Conservation (phyloP, 2,329 filamentous ascomycete species). For the Aureobasidium subglaciale region DNA sequence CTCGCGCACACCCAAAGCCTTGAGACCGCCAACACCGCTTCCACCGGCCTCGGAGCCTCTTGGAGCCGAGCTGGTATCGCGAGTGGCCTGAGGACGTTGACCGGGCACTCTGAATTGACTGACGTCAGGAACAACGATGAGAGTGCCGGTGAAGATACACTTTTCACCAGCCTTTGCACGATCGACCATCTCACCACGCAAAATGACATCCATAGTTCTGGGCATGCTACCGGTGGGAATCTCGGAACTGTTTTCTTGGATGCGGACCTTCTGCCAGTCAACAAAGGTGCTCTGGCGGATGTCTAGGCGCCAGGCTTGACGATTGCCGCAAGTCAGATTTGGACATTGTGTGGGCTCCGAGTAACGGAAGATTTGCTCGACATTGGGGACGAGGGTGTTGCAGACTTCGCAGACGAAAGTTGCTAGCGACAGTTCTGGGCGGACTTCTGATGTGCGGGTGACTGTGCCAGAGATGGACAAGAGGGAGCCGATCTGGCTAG, state of each 20-base stretch:
- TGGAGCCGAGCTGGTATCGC: conserved; percentile 68
- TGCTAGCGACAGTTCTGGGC: conserved; percentile 83
- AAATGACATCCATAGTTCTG: conserved; percentile 91
- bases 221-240: conserved; percentile 99
- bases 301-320: conserved; percentile 90
- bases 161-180: conserved; percentile 96
- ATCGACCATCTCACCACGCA: conserved; percentile 95
- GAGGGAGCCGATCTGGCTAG: conserved; percentile 83
- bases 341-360: conserved; percentile 95
- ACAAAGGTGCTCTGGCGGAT: conserved; percentile 96
- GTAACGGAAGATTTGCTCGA: conserved; percentile 96
- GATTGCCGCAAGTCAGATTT: conserved; percentile 79
- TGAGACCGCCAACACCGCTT: conserved; percentile 78
- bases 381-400: conserved; percentile 74
- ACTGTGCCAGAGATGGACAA: conserved; percentile 95
- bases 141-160: conserved; percentile 91
- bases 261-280: conserved; percentile 97
- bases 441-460: conserved; percentile 92
- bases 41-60: conserved; percentile 72
- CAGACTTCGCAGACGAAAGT: conserved; percentile 91
- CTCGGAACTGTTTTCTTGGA: conserved; percentile 97
- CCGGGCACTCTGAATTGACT: conserved; percentile 90
- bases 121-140: conserved; percentile 95
- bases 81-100: conserved; percentile 70
- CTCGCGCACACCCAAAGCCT: conserved; percentile 87